A percentile compares a stretch with the other conserved stretches of the same genome.
phyloP scores from a whole-genome alignment of 1,284 basidiomycete genomes.

The Tylopilus sp. region DNA sequence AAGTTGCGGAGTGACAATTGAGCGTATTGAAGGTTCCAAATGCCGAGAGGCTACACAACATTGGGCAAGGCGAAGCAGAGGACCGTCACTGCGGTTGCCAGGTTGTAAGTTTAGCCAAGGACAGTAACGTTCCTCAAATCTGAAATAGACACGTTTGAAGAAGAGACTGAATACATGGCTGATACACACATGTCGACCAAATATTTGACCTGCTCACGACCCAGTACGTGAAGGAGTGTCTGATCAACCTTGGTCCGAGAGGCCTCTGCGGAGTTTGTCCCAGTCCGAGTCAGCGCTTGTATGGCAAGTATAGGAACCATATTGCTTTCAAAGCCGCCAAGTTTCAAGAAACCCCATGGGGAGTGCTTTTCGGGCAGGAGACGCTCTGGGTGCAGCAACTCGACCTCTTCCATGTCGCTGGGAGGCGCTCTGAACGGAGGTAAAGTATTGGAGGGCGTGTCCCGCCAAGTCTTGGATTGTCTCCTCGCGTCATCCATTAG shows the following conservation, averaged over 20 bases:
- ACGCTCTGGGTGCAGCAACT: constrained; percentile 30
- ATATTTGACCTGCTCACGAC: constrained; percentile 34
- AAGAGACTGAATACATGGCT: background rate
- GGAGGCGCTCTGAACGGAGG: constrained; percentile 22
- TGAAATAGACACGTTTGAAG: constrained; percentile 13
- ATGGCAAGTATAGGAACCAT: constrained; percentile 42
- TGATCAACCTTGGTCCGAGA: constrained; percentile 34
- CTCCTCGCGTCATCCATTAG: constrained; percentile 24
- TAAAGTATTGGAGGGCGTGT: constrained; percentile 16
- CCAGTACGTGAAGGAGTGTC: constrained; percentile 35
- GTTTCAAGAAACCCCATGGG: constrained; percentile 38
- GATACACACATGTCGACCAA: constrained; percentile 38
- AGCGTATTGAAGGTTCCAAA: constrained; percentile 34
- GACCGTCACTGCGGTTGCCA: constrained; percentile 25
- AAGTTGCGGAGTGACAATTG: constrained; percentile 39
- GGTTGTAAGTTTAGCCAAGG: constrained; percentile 42
- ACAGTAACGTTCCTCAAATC: constrained; percentile 42
- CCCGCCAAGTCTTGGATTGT: constrained; percentile 22
- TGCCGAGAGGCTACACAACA: constrained; percentile 42
- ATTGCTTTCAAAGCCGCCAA: constrained; percentile 38
- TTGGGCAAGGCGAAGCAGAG: constrained; percentile 37
- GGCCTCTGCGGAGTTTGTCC: constrained; percentile 18
- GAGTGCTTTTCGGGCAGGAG: constrained; percentile 33
- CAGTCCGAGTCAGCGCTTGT: constrained; percentile 34
- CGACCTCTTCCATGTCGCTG: constrained; percentile 26